Base-by-base conservation (phyloP, 2,329 filamentous ascomycete genomes). In the Xylaria arbuscula region DNA sequence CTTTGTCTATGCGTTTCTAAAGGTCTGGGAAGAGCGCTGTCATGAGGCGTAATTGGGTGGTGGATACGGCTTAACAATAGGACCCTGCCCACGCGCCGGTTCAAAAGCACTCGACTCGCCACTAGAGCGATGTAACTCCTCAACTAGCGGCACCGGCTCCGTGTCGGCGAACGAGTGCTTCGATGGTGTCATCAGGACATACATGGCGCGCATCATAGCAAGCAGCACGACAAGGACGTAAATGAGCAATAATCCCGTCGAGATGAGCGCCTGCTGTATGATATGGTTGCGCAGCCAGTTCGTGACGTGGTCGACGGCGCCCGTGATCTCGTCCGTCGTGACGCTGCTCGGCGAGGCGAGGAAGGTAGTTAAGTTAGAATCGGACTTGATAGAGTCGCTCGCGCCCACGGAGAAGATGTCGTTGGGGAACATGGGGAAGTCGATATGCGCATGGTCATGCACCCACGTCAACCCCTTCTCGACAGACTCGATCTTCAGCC, bases 391-490 rank as follows among this genome's bases (percentile, higher is more conserved):
- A 45, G 86, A 87, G 54, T 86, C 84, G 38, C 88, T 83, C 64
- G 94, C 92, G 50, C 94, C 94, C 62, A 90, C 83, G 67, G 93
- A 95, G 81, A 98, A 97, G 1, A 92, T 92, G 78, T 97, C 87
- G 74, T 93, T 91, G 32, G 88, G 85, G 69, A 98, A 89, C 62
- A 88, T 81, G 0, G 96, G 96, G 74, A 99, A 91, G 68, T 88
- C 84, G 74, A 99, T 87, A 70, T 96, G 88, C 3, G 96, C 93
- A 78, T 98, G 84, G 73, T 98, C 91, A 75, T 92, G 88, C 11
- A 97, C 92, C 95, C 95, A 99, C 0, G 93, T 97, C n/a, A 98
- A 85, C 13, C 92, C 96, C 76, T 92, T 91, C 79, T 98, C 89
- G 72, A 99, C 89, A 24, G 90, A 88, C 72, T 92, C 89, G 70